A percentile compares a stretch with the other conserved stretches of the same genome.
Evolutionary conservation across 306 rosid species (phyloP).

Genomic region (Sicyos edulis): DNA sequence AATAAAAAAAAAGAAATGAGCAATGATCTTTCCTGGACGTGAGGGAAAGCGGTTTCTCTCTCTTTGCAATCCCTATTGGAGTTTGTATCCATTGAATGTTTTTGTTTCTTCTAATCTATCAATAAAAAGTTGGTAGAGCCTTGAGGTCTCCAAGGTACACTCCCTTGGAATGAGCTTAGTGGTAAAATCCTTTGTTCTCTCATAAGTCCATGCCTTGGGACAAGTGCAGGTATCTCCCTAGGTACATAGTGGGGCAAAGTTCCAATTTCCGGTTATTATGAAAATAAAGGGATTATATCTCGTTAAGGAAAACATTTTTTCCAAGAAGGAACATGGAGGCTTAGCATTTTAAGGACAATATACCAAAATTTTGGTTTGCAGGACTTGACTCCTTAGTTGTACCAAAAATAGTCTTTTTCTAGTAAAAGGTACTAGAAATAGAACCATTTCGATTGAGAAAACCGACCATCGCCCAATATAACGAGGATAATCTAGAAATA

Average conservation of each 20-base stretch:
- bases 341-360: neutral
- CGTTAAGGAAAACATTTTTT: neutral
- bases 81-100: neutral
- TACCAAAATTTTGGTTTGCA: neutral
- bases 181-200: no score
- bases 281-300: neutral
- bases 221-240: no score
- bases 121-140: no score
- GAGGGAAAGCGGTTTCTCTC: no score
- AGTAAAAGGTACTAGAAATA: neutral
- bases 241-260: no score
- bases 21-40: neutral
- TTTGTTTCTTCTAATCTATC: no score
- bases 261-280: neutral
- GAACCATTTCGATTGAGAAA: neutral
- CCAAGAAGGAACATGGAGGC: neutral
- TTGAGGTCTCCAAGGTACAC: no score
- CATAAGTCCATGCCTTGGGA: no score
- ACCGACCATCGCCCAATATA: neutral
- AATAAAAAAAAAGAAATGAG: neutral
- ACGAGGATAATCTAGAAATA: neutral
- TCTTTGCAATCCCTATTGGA: neutral
- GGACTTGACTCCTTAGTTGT: neutral
- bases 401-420: neutral
- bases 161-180: no score